These are phyloP conservation scores for Botrytis aclada DNA, from an alignment of 2,329 filamentous ascomycete genomes.

Conservation along the genomic window DNA sequence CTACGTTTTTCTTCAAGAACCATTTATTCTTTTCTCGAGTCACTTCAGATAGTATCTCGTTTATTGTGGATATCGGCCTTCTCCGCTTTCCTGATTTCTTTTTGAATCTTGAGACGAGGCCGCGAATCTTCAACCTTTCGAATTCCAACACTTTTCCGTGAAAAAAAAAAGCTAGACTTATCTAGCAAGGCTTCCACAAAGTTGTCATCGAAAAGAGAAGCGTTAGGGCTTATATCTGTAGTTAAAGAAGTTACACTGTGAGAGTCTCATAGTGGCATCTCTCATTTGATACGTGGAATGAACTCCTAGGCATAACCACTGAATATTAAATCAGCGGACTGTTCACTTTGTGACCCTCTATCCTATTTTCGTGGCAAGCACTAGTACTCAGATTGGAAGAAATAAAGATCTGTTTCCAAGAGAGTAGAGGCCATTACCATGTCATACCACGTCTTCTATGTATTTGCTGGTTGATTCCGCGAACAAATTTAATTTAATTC, in stretches of 20 bases:
- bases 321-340: not conserved
- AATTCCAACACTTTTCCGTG: not conserved
- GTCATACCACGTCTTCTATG: not conserved
- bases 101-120: not conserved
- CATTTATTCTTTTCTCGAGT: not conserved
- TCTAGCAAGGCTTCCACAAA: not conserved
- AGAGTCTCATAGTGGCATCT: not conserved
- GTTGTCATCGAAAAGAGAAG: not conserved
- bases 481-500: not conserved
- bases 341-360: not conserved
- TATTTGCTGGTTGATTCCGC: not conserved
- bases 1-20: no score
- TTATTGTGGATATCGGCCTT: not conserved
- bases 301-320: not conserved
- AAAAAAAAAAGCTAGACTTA: not conserved
- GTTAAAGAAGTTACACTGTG: not conserved
- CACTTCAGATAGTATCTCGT: not conserved
- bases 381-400: not conserved
- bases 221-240: not conserved
- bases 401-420: not conserved
- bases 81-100: not conserved
- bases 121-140: not conserved
- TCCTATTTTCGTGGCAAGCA: not conserved
- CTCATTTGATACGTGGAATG: not conserved
- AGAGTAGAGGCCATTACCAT: not conserved